Evolutionary conservation across 2,329 filamentous ascomycete species (phyloP).

Genomic region (Phoma sp.): DNA sequence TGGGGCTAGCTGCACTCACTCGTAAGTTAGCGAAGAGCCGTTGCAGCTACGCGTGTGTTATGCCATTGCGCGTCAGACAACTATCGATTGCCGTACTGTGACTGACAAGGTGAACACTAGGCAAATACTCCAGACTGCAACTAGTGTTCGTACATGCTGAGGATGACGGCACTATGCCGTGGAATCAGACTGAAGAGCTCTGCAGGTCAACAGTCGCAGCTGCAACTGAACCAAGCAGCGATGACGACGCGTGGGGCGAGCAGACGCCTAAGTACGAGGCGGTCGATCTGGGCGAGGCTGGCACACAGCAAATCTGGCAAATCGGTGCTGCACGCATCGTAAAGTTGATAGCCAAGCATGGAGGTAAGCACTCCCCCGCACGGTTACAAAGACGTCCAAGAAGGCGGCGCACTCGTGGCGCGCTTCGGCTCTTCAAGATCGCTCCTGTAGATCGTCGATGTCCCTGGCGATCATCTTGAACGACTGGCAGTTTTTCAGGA

Average conservation of each 20-base stretch:
- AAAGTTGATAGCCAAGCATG: slow-evolving; percentile 46
- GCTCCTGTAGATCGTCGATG: slow-evolving; percentile 10
- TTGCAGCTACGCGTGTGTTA: background rate
- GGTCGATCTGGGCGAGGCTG: slow-evolving; percentile 44
- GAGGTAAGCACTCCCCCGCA: slow-evolving; percentile 36
- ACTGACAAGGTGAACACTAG: slow-evolving; percentile 12
- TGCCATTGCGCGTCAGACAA: background rate
- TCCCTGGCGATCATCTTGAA: slow-evolving; percentile 9
- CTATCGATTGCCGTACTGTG: background rate
- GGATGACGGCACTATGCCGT: slow-evolving; percentile 45
- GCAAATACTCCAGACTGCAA: slow-evolving; percentile 23
- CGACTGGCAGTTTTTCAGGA: background rate
- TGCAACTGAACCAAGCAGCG: slow-evolving; percentile 21
- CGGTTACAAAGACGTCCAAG: slow-evolving; percentile 14
- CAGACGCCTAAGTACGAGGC: slow-evolving; percentile 21
- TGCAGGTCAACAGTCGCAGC: slow-evolving; percentile 38
- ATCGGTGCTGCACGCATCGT: slow-evolving; percentile 32
- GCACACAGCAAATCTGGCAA: slow-evolving; percentile 40
- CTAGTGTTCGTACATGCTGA: slow-evolving; percentile 44
- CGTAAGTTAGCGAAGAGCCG: slow-evolving; percentile 25
- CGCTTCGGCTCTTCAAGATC: slow-evolving; percentile 14
- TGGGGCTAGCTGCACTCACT: slow-evolving; percentile 66
- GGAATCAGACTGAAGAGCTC: slow-evolving; percentile 41
- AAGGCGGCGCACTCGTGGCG: slow-evolving; percentile 8
- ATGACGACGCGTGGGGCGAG: slow-evolving; percentile 17